Conservation (phyloP, 139 green algal genomes). For the Zygnema circumcarinatum region DNA sequence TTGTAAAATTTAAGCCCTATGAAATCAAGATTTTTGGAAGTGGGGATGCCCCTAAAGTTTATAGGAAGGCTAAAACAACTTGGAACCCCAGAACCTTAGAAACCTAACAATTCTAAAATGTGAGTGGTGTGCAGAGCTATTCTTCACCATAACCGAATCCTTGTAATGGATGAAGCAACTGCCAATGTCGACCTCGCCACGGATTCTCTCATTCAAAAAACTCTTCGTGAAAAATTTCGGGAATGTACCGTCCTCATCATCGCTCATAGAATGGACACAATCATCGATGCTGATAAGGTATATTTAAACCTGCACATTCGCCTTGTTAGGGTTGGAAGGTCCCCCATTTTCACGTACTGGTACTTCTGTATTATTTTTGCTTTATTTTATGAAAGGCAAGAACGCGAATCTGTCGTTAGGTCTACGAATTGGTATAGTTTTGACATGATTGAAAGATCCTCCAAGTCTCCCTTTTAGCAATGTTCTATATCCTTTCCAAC, state of each 20-base stretch:
- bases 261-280: slow-evolving; percentile 76
- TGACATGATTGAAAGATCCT: background rate
- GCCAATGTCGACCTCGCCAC: slow-evolving; percentile 86
- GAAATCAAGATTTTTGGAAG: background rate
- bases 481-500: background rate
- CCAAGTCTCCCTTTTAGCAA: background rate
- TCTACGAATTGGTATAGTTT: background rate
- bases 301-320: background rate
- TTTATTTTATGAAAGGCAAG: background rate
- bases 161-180: slow-evolving; percentile 87
- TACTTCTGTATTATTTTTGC: background rate
- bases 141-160: slow-evolving; percentile 71
- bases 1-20: background rate
- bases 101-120: too few species aligned
- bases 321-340: background rate
- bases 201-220: slow-evolving; percentile 44
- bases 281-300: slow-evolving; percentile 79
- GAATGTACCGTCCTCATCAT: slow-evolving; percentile 73
- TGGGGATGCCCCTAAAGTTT: background rate
- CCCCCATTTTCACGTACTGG: background rate
- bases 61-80: too few species aligned
- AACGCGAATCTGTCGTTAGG: background rate
- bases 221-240: slow-evolving; percentile 64
- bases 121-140: too few species aligned
- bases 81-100: too few species aligned